Evolutionary conservation across 2,329 filamentous ascomycete genomes (phyloP).

Genomic region (Chaetomiaceae sp.): DNA sequence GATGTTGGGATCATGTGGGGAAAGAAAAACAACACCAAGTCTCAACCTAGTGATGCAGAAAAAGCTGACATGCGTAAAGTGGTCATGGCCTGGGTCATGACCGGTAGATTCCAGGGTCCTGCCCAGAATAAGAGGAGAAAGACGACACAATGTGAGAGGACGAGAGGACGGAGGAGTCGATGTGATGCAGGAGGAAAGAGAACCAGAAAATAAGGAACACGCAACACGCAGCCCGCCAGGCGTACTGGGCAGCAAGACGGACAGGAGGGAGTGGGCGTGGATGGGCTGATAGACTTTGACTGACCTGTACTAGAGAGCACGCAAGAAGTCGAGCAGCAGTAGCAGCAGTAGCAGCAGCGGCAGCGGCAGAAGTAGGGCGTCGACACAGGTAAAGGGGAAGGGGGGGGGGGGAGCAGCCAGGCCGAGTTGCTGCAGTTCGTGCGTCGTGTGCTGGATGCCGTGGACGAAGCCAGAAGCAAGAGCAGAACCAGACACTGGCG

Average conservation of each 20-base stretch:
- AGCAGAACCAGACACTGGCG: conserved; percentile 5
- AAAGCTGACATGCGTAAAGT: conserved; percentile 32
- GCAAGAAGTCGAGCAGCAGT: conserved; percentile 9
- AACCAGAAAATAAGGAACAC: conserved; percentile 24
- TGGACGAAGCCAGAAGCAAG: conserved; percentile 8
- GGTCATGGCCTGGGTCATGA: conserved; percentile 33
- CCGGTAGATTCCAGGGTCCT: conserved; percentile 23
- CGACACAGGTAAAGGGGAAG: conserved; percentile 12
- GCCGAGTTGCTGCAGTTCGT: conserved; percentile 14
- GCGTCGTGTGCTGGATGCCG: conserved; percentile 17
- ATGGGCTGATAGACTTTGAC: conserved; percentile 25
- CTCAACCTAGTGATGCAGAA: conserved; percentile 29
- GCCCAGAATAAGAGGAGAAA: conserved; percentile 24
- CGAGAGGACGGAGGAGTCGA: background rate
- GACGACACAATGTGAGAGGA: conserved; percentile 18
- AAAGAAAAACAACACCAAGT: conserved; percentile 19
- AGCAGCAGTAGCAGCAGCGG: too few relatives aligned
- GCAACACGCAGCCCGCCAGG: too few relatives aligned
- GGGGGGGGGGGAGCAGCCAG: conserved; percentile 4
- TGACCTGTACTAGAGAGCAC: conserved; percentile 20
- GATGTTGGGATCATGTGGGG: background rate
- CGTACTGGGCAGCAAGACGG: conserved; percentile 16
- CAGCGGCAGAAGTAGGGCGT: conserved; percentile 10
- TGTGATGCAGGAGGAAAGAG: conserved; percentile 22
- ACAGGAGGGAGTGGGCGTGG: conserved; percentile 12